Evolutionary conservation across 129 eudicot genomes (phyloP).

Genomic region (Smallanthus sonchifolius): DNA sequence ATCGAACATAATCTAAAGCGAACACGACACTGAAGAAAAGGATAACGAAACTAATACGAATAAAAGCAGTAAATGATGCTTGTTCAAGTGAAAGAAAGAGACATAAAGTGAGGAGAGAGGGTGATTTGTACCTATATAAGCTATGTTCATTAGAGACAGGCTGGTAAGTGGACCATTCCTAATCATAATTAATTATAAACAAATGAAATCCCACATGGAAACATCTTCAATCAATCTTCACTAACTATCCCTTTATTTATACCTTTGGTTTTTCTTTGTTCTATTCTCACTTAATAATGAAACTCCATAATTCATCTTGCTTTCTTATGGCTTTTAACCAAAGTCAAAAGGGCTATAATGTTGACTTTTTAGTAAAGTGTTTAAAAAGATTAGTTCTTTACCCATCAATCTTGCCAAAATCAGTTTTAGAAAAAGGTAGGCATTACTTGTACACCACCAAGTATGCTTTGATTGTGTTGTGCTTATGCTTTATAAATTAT

Average conservation of each 20-base stretch:
- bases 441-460: not conserved
- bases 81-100: constrained; percentile 36
- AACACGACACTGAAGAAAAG: not conserved
- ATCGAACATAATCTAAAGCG: not conserved
- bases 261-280: constrained; percentile 28
- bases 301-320: constrained; percentile 24
- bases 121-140: constrained; percentile 32
- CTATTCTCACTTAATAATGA: constrained; percentile 22
- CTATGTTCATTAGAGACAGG: constrained; percentile 37
- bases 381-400: not conserved
- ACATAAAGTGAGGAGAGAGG: constrained; percentile 39
- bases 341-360: constrained; percentile 5
- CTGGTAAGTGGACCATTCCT: constrained; percentile 39
- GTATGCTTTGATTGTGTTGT: not conserved
- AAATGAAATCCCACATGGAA: constrained; percentile 41
- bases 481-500: not conserved
- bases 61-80: constrained; percentile 13
- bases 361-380: not conserved
- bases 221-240: constrained; percentile 39
- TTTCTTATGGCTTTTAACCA: not conserved
- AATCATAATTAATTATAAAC: constrained; percentile 38
- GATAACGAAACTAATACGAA: not conserved
- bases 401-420: not conserved
- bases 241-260: constrained; percentile 25
- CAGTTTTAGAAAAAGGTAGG: not conserved